Base-by-base conservation (phyloP, 352 stramenopile genomes). In the Pythium oligandrum region DNA sequence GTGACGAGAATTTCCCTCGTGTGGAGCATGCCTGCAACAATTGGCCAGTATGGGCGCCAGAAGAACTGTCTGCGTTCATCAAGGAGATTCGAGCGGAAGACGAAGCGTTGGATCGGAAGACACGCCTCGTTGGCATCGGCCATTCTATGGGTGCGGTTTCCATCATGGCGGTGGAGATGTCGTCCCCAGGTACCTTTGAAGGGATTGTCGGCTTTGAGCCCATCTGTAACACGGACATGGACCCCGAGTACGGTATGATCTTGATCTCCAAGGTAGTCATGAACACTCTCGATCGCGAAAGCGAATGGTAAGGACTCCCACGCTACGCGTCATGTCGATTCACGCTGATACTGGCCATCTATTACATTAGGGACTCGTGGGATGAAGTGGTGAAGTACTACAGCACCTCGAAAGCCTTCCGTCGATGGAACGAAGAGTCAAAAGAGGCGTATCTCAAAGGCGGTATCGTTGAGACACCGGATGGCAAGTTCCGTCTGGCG, bases 151-250 rank as follows among this genome's bases (percentile, higher is more conserved):
- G 53, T 31, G 53, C 44, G 11, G 48, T 37, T 11, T 30, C 69
- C 1, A 52, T 73, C 26, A 69, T 68, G 66, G 69, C 67, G 44
- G 59, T 63, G 39, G 69, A 78, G 46, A 51, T 69, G 26, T 51
- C 39, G 33, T 45, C 70, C 33, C 69, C 65, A 1, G 65, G 69
- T 17, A 75, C 57, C 0, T 66, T 78, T 37, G 44, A 62, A 3
- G 48, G 51, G 1, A 51, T 78, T 10, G 60, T 66, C 17, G 38
- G 68, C 7, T 78, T 78, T 37, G 69, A 78, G 40, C 69, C 65
- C 39, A 67, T 70, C 4, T 77, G 43, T 36, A 51, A 60, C n/a
- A 43, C 17, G 7, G 44, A 44, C 26, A 54, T 54, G 48, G 48
- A 26, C 6, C 48, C 48, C 8, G 48, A 54, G 30, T 6, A 37